Evolutionary conservation across 2,329 filamentous ascomycete species (phyloP), one percentile per base, ranked within the genome.

Genomic region (Emergomyces africanus): DNA sequence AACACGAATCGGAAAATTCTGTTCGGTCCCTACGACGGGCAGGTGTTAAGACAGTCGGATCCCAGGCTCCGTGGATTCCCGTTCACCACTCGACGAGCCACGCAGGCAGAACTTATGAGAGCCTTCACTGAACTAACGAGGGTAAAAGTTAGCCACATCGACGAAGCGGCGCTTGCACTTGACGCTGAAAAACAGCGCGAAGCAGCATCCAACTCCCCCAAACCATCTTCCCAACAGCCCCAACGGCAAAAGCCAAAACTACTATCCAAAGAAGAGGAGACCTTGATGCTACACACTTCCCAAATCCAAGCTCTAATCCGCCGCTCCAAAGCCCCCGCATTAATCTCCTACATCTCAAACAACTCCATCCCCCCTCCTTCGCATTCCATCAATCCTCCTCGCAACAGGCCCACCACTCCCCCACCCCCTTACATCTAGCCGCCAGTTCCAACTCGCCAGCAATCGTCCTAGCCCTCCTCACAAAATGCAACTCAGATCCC

Each of bases 51-150:
- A 60, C 81, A 84, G 12, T 89, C 90, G 61, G 94, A 99, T 68
- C 78, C 85, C 0, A 81, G 94, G 41, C 80, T 96, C 67, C 82
- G 94, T 59, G 87, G 89, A 0, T 96, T 99, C 63, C 94, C 94
- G 0, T 99, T 99, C 72, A 96, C 82, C 71, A 99, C 94, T 9
- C 83, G 90, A 14, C 81, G 94, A 60, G 90, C 94, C 0, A 99
- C 94, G 0, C 91, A 97, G 68, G 89, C 87, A 54, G 94, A 99
- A 72, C 83, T 99, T 0, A 94, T 97, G 87, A 84, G 92, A 44
- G 88, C 88, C 0, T 99, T 96, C 67, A 88, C 95, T 62, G 94
- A 99, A 75, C 80, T 99, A 37, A 99, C 94, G 0, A 81, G 94
- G 18, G 81, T 96, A 18, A 96, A 99, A 72, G 81, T 96, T 53